A percentile compares a stretch with the other conserved stretches of the same genome.
Conservation (phyloP, 495 filamentous ascomycete genomes). For the Hypoxylon fragiforme region DNA sequence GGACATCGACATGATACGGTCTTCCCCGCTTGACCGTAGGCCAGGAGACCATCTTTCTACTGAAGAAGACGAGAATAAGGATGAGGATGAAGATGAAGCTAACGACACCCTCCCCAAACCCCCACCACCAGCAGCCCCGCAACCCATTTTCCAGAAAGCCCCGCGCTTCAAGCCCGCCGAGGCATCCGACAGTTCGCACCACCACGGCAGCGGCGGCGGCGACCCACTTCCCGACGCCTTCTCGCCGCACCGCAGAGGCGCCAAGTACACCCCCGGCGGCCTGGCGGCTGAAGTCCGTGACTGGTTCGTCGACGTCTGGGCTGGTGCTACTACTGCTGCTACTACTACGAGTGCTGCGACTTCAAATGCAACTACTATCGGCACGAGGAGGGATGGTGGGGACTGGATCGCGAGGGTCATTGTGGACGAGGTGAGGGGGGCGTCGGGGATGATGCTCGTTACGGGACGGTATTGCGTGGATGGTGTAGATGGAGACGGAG, state of each 20-base stretch:
- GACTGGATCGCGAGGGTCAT: constrained; percentile 31
- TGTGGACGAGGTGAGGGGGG: constrained; percentile 45
- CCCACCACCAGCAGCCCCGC: background rate
- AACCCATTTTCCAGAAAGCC: constrained; percentile 41
- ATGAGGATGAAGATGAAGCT: background rate
- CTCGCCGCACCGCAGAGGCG: constrained; percentile 45
- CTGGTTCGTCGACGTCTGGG: constrained; percentile 52
- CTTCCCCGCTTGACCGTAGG: constrained; percentile 4
- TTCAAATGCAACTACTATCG: too few relatives aligned
- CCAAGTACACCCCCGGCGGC: constrained; percentile 46
- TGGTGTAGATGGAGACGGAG: background rate
- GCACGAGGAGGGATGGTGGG: background rate
- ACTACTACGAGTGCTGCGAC: too few relatives aligned
- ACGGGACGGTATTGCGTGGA: constrained; percentile 12
- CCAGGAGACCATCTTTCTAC: too few relatives aligned
- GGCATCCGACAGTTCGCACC: constrained; percentile 16
- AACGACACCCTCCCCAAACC: background rate
- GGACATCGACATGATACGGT: constrained; percentile 11
- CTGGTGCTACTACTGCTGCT: constrained; percentile 25
- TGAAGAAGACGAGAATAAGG: too few relatives aligned
- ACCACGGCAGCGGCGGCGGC: too few relatives aligned
- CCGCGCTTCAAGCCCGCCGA: constrained; percentile 48
- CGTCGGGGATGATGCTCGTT: constrained; percentile 55
- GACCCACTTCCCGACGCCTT: constrained; percentile 43
- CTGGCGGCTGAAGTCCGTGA: constrained; percentile 49